Evolutionary conservation across 495 filamentous ascomycete genomes (phyloP).

Genomic region (Evernia prunastri): DNA sequence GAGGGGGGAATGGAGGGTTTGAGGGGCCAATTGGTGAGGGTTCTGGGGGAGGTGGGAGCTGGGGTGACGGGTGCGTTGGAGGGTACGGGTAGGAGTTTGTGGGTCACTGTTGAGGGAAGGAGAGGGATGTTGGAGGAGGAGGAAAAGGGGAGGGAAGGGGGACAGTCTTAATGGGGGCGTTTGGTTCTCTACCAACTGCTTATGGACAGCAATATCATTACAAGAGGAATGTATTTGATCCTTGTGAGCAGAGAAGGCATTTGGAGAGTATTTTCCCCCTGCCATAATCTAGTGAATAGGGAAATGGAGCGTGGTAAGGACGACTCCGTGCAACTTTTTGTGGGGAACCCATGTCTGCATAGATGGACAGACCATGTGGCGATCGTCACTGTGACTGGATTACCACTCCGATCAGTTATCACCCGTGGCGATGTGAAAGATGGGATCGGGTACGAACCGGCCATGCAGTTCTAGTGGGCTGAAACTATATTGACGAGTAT

Average conservation of each 20-base stretch:
- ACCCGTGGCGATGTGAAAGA: background rate
- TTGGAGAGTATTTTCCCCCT: background rate
- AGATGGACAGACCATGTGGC: too few species aligned
- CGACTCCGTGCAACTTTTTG: too few species aligned
- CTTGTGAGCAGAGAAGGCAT: background rate
- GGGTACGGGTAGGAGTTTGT: slow-evolving; percentile 68
- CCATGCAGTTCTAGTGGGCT: background rate
- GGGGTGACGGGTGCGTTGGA: slow-evolving; percentile 68
- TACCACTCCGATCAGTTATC: background rate
- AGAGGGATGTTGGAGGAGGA: slow-evolving; percentile 72
- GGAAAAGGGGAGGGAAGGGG: slow-evolving; percentile 37
- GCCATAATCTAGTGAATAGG: background rate
- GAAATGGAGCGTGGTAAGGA: background rate
- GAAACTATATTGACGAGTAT: background rate
- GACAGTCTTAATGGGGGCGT: background rate
- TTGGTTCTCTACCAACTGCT: background rate
- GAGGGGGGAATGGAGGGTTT: slow-evolving; percentile 74
- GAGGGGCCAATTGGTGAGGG: slow-evolving; percentile 68
- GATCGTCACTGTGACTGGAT: too few species aligned
- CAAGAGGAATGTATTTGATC: background rate
- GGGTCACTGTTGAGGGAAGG: slow-evolving; percentile 76
- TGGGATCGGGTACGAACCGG: background rate
- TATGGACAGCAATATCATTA: background rate
- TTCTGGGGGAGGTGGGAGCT: slow-evolving; percentile 69
- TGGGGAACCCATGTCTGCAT: too few species aligned